Evolutionary conservation across 495 filamentous ascomycete species (phyloP).

Genomic region (Astrocystis sublimbata): DNA sequence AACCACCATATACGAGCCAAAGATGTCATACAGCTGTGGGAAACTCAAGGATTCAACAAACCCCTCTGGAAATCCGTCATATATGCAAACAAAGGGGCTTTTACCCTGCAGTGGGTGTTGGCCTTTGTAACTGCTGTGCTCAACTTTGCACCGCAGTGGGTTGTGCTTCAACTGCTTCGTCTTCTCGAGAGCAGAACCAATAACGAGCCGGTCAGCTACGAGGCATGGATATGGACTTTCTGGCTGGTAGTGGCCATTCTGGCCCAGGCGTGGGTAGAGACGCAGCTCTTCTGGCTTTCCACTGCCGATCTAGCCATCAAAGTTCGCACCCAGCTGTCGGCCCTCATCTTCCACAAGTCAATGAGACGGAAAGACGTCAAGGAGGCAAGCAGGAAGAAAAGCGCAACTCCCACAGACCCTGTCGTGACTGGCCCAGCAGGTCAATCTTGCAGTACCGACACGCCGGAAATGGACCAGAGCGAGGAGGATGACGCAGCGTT

Average conservation of each 20-base stretch:
- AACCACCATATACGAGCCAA: constrained; percentile 52
- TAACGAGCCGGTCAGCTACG: constrained; percentile 41
- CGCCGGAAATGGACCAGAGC: constrained; percentile 30
- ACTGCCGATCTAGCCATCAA: constrained; percentile 65
- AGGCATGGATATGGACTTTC: constrained; percentile 68
- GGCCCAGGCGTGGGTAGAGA: constrained; percentile 57
- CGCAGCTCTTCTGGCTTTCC: constrained; percentile 65
- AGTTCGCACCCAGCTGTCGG: constrained; percentile 67
- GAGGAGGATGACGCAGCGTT: constrained; percentile 55
- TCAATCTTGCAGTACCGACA: constrained; percentile 24
- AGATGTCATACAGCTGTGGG: constrained; percentile 52
- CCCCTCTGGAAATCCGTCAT: constrained; percentile 64
- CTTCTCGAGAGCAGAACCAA: constrained; percentile 59
- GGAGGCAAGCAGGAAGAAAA: constrained; percentile 44
- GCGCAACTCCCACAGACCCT: constrained; percentile 24
- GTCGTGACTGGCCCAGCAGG: constrained; percentile 26
- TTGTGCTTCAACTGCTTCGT: constrained; percentile 63
- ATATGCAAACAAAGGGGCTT: constrained; percentile 51
- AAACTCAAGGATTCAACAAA: constrained; percentile 46
- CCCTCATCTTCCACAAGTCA: constrained; percentile 74
- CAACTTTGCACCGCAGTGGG: constrained; percentile 69
- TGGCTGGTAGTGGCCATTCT: constrained; percentile 60
- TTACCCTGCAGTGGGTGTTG: constrained; percentile 57
- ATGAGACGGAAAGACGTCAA: constrained; percentile 82
- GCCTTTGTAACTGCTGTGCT: constrained; percentile 55